phyloP scores from a whole-genome alignment of 345 rosid genomes.

The Arabis hirsuta region DNA sequence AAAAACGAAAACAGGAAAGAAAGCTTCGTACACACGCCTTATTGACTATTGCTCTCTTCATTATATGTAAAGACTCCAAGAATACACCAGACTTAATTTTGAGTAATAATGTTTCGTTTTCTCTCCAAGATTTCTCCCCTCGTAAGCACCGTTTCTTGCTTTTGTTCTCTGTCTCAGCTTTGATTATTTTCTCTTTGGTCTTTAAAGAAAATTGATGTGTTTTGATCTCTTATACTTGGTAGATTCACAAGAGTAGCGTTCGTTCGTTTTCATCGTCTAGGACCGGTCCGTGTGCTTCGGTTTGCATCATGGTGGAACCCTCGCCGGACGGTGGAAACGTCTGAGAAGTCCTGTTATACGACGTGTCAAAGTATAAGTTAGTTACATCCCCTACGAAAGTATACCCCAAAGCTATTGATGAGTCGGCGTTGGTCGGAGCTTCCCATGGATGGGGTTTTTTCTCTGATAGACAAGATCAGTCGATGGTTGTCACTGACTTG shows the following conservation, averaged over 20 bases:
- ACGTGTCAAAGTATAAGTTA: not conserved
- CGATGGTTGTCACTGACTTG: not conserved
- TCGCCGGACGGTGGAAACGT: not conserved
- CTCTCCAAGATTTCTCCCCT: no score
- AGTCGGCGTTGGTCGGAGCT: slow-evolving; percentile 12
- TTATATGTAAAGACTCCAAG: no score
- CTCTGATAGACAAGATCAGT: not conserved
- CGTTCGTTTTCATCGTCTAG: slow-evolving; percentile 26
- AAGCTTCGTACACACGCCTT: no score
- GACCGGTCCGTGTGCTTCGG: slow-evolving; percentile 4
- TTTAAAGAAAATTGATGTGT: no score
- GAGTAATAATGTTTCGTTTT: no score
- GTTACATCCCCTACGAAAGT: slow-evolving; percentile 1
- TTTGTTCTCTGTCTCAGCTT: no score
- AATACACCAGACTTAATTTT: no score
- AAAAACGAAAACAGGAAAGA: no score
- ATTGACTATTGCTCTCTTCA: no score
- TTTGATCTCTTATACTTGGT: not conserved
- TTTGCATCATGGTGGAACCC: not conserved
- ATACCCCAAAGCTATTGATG: not conserved
- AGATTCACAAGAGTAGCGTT: slow-evolving; percentile 6
- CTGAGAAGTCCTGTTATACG: slow-evolving; percentile 15
- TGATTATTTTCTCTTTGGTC: no score
- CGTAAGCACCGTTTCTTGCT: no score
- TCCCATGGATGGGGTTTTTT: slow-evolving; percentile 12